Base-by-base conservation (phyloP, 2,329 filamentous ascomycete genomes). In the Fusarium tjaetaba region DNA sequence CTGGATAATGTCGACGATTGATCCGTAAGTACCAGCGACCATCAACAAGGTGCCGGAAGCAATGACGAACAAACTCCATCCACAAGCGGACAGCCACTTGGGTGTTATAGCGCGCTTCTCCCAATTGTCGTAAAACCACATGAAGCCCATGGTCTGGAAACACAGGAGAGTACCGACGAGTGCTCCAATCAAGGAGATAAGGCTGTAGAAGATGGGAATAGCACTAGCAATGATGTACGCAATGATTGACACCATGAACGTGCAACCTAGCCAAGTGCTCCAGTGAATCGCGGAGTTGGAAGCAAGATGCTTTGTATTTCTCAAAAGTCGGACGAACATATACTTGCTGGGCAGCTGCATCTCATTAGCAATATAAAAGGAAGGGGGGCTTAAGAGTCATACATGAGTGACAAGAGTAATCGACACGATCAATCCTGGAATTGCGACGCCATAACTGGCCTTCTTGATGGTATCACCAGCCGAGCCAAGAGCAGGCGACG, bases 401-500 rank as follows among this genome's bases (percentile, higher is more conserved):
- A 68, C 66, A 36, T 81, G 79, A 26, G 72, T 71, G 11, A 80
- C 65, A 2, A 81, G 59, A 1, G 72, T 78, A 2, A 73, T 75
- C 2, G 76, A 75, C 6, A 77, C 79, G 20, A 79, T 57, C 13
- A 81, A 65, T 3, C 79, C 79, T 0, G 79, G 79, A 4, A 81
- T 70, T 7, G 79, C 79, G 0, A 81, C 58, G 1, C 84, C 85
- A 34, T 87, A 87, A 51, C 78, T 80, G 10, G 86, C 77, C 69
- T 83, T 86, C 79, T 86, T 86, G 48, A 85, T 78, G 0, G 76
- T 65, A 0, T 57, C 18, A 7, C 85, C 85, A 3, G 84, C 85
- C 7, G 84, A 85, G 6, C 85, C 85, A 13, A 87, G 81, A 7
- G 85, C 84, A 0, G 85, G 85, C 0, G 84, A 86, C 0, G 85